A percentile compares a stretch with the other conserved stretches of the same genome.
phyloP scores from a whole-genome alignment of 768 basidiomycete genomes.

The Ramaria rubella region DNA sequence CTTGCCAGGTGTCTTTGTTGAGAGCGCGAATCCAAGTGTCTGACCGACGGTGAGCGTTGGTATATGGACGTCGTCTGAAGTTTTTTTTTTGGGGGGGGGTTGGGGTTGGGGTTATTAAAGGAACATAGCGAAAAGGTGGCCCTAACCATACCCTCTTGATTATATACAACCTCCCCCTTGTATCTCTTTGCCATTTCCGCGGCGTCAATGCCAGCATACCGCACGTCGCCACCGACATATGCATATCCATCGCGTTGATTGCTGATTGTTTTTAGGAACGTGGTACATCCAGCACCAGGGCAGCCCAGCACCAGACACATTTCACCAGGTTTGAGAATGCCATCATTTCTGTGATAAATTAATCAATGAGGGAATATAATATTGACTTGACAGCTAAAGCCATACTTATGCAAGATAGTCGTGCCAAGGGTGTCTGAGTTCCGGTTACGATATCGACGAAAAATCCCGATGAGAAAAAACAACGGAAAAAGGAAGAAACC shows the following conservation, averaged over 20 bases:
- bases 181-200: conserved; percentile 40
- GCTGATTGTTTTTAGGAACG: conserved; percentile 77
- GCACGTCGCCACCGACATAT: conserved; percentile 58
- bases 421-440: conserved; percentile 24
- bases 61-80: conserved; percentile 40
- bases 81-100: conserved; percentile 28
- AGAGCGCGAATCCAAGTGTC: conserved; percentile 46
- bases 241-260: conserved; percentile 70
- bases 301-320: conserved; percentile 88
- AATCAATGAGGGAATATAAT: background rate
- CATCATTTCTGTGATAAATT: conserved; percentile 44
- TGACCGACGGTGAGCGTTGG: conserved; percentile 43
- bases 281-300: conserved; percentile 80
- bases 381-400: conserved; percentile 16
- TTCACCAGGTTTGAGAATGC: conserved; percentile 69
- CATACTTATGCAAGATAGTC: conserved; percentile 57
- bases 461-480: conserved; percentile 41
- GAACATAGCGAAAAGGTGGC: conserved; percentile 1
- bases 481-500: conserved; percentile 49
- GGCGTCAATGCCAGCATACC: conserved; percentile 48
- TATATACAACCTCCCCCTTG: conserved; percentile 66
- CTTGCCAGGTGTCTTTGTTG: conserved; percentile 38
- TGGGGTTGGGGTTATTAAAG: too few relatives aligned
- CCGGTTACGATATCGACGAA: conserved; percentile 24
- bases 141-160: conserved; percentile 51